Conservation (phyloP, 352 stramenopile genomes). For the Phytopythium helicoides region DNA sequence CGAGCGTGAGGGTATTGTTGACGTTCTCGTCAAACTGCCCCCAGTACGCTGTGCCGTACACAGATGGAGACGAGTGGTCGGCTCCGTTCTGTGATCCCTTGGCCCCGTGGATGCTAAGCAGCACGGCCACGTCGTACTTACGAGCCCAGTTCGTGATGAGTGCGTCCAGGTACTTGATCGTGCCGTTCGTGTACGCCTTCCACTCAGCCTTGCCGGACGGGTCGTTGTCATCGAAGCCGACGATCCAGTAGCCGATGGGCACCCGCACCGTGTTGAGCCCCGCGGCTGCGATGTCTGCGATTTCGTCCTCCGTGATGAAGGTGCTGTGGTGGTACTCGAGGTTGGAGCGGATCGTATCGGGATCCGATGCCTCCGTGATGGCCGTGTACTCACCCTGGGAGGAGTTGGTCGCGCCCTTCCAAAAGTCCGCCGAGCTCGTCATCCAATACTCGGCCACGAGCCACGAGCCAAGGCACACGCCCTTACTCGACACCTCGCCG, state of each 20-base stretch:
- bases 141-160: conserved; percentile 38
- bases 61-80: conserved; percentile 49
- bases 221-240: conserved; percentile 36
- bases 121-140: conserved; percentile 40
- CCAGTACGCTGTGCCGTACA: conserved; percentile 30
- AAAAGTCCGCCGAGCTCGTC: conserved; percentile 55
- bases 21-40: conserved; percentile 41
- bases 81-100: conserved; percentile 60
- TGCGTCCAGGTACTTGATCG: conserved; percentile 41
- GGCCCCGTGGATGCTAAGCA: conserved; percentile 55
- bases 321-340: conserved; percentile 54
- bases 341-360: conserved; percentile 30
- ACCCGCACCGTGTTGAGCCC: conserved; percentile 61
- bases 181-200: conserved; percentile 31
- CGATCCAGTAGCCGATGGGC: conserved; percentile 59
- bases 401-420: conserved; percentile 46
- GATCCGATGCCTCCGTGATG: conserved; percentile 38
- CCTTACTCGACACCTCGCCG: conserved; percentile 40
- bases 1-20: conserved; percentile 26
- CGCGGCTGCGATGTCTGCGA: conserved; percentile 36
- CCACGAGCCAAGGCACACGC: conserved; percentile 78
- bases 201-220: conserved; percentile 31
- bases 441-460: conserved; percentile 83
- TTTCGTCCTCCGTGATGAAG: conserved; percentile 71
- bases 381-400: conserved; percentile 57